Conservation (phyloP, 208 protist species). For the Trypanosomatidae sp. region DNA sequence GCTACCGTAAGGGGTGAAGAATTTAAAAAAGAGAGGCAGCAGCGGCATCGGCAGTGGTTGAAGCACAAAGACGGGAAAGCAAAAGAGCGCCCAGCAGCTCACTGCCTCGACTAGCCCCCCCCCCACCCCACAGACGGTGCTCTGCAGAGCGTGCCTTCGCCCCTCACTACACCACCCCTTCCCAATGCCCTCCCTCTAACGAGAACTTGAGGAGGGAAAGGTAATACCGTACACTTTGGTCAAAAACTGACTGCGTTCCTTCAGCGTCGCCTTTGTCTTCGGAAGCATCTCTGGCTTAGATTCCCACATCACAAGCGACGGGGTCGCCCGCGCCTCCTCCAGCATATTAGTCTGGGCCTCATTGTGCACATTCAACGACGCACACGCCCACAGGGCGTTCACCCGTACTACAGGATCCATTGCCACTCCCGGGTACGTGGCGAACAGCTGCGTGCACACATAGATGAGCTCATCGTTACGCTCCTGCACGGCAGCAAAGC, state of each 20-base stretch:
- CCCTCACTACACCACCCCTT: neutral
- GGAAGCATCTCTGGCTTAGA: constrained; percentile 6
- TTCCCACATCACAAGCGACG: constrained; percentile 27
- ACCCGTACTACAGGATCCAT: constrained; percentile 46
- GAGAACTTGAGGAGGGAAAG: neutral
- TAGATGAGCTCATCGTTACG: constrained; percentile 84
- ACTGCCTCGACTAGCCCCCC: neutral
- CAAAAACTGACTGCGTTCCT: constrained; percentile 38
- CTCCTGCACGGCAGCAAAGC: constrained; percentile 90
- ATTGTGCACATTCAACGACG: constrained; percentile 76
- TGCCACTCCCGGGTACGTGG: constrained; percentile 36
- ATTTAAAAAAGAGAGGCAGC: neutral
- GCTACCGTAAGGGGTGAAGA: neutral
- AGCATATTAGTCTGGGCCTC: constrained; percentile 77
- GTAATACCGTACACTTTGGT: constrained; percentile 41
- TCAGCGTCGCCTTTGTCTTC: constrained; percentile 27
- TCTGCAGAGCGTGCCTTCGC: neutral
- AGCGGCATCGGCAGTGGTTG: neutral
- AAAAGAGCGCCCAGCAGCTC: neutral
- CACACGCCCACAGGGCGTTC: constrained; percentile 77
- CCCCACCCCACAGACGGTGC: neutral
- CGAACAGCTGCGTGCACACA: constrained; percentile 64
- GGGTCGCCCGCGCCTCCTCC: constrained; percentile 35
- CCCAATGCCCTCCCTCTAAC: neutral
- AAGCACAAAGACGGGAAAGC: neutral